Base-by-base conservation (phyloP, 805 yeast species). In the Wickerhamiella slavikovae region DNA sequence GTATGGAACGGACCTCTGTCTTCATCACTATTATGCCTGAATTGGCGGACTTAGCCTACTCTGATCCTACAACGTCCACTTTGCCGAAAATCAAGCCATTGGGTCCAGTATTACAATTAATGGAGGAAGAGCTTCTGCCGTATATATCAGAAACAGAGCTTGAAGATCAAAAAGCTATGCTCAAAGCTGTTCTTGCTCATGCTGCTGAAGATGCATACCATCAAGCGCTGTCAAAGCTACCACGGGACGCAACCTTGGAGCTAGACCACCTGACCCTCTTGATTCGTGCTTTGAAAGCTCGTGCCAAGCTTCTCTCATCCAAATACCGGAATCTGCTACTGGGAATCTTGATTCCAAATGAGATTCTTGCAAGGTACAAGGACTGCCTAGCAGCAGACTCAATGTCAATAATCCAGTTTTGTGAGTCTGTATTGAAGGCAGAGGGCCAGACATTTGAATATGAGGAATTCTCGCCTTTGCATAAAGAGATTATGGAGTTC, bases 291-390 rank as follows among this genome's bases (percentile, higher is more conserved):
- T 59, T 77, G 14, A 57, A 69, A 6, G 49, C 50, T 3, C 59
- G 60, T 19, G 64, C 72, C 12, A 54, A 62, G 32, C 41, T 42
- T 13, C 45, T 74, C 17, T 77, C 71, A 37, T 71, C 66, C 35
- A 50, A 68, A 35, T 77, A 71, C 42, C 65, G 64, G 22, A 54
- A 51, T 24, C 73, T 79, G 0, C 48, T 77, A n/a, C 49, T 76
- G 25, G 80, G 56, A 33, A 47, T 76, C 3, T 49, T 60, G 26
- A 62, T 77, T 21, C 49, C 76, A 10, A 38, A 37, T 24, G 31
- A 51, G 3, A 49, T 52, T 0, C 39, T 49, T 23, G 39, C 47
- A 12, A 37, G 44, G 15, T 54, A 53, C 21, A 31, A 51, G 22
- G 34, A 37, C 18, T 40, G 51, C 4, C 43, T 53, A 25, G 38